These are phyloP conservation scores for Nicotiana knightiana DNA, from an alignment of 257 asterid genomes.

Conservation along the genomic window DNA sequence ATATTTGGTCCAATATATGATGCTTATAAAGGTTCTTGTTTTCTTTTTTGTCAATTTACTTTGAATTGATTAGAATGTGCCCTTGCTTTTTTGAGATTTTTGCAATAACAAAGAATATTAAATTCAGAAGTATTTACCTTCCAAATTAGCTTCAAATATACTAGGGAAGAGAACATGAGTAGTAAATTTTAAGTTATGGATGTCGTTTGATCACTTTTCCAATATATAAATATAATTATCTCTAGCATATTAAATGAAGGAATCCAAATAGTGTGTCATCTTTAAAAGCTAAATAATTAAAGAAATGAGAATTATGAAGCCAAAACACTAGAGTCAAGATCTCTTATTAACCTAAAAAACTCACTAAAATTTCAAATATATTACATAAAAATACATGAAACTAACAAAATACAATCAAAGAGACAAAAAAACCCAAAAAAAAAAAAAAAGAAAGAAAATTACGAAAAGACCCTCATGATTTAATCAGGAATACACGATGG, in stretches of 20 bases:
- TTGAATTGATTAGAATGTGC: background rate
- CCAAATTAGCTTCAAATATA: background rate
- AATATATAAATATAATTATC: background rate
- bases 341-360: background rate
- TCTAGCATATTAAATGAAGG: background rate
- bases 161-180: background rate
- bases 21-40: background rate
- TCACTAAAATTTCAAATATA: conserved; percentile 1
- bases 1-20: background rate
- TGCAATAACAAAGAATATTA: background rate
- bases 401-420: background rate
- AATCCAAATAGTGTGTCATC: background rate
- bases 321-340: background rate
- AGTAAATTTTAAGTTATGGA: background rate
- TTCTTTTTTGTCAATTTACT: background rate
- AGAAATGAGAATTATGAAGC: background rate
- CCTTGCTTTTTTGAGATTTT: background rate
- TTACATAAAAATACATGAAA: background rate
- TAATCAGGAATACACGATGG: background rate
- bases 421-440: background rate
- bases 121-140: background rate
- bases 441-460: background rate
- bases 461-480: background rate
- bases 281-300: background rate
- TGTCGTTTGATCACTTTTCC: background rate